phyloP scores from a whole-genome alignment of 768 basidiomycete species.

The Trametes elegans region DNA sequence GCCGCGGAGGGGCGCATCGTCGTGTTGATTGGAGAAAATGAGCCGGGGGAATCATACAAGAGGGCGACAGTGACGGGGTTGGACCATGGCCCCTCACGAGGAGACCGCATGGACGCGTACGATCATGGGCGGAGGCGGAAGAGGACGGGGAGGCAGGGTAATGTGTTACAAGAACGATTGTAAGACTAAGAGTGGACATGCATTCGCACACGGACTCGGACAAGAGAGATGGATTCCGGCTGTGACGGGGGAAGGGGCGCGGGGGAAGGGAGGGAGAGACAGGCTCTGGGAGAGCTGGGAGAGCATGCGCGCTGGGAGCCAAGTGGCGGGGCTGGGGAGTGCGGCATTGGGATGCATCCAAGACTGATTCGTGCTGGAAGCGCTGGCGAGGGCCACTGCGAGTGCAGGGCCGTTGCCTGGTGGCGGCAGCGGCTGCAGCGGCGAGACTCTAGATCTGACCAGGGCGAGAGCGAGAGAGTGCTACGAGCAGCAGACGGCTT shows the following conservation, averaged over 20 bases:
- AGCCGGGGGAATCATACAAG: background rate
- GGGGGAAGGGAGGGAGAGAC: background rate
- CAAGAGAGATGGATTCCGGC: background rate
- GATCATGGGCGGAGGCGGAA: too few relatives aligned
- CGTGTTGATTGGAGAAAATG: background rate
- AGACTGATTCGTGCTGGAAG: too few relatives aligned
- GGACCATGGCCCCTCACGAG: conserved; percentile 2
- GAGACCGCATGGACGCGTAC: conserved; percentile 13
- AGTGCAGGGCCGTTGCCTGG: background rate
- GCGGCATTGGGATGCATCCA: too few relatives aligned
- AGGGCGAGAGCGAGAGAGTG: too few relatives aligned
- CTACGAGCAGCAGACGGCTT: too few relatives aligned
- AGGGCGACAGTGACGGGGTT: conserved; percentile 9
- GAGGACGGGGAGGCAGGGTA: too few relatives aligned
- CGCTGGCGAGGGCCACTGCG: too few relatives aligned
- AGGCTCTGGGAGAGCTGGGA: background rate
- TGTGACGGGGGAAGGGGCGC: background rate
- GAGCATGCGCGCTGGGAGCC: background rate
- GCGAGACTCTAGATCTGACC: too few relatives aligned
- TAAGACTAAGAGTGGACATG: too few relatives aligned
- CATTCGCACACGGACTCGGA: background rate
- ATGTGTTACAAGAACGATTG: too few relatives aligned
- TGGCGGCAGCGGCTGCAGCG: background rate
- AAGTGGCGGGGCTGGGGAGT: background rate
- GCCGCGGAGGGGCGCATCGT: background rate